Base-by-base conservation (phyloP, 345 rosid species). In the Firmiana major region DNA sequence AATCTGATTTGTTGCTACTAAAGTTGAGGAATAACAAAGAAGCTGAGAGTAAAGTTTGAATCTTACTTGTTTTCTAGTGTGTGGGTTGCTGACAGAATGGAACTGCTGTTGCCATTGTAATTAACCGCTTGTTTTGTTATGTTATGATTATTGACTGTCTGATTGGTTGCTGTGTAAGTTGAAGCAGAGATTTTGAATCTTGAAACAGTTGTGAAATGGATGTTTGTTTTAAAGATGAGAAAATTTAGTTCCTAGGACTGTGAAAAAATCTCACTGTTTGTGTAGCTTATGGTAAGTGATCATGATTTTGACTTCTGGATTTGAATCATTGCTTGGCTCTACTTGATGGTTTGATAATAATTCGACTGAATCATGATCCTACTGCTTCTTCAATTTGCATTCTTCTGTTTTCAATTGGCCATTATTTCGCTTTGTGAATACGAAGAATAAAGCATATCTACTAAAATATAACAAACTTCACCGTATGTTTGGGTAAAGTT, bases 241-340 rank as follows among this genome's bases (percentile, higher is more conserved):
- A 43, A 15, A 26, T 31, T 26, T 69, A 15, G 22, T 69, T 69
- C 24, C 48, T 12, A 11, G 51, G 51, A 67, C 15, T 24, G 21
- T n/a, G n/a, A n/a, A n/a, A 40, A 48, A 48, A 48, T 49, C 73
- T 69, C 8, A 1, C 21, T 26, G 7, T 26, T 26, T 49, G 59
- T 6, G 42, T 70, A 58, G 74, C 42, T 28, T 16, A 26, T 17
- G 8, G 55, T 28, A 49, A 70, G 48, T 49, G 74, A 70, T 48
- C 73, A 46, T 46, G 57, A 46, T 42, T 42, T 42, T 66, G 22
- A 69, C 38, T 69, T 46, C 55, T 69, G 42, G 73, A 24, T 69
- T 70, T 49, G 73, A 22, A 68, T 6, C 63, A 4, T 16, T 63
- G 46, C 22, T 7, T 1, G 28, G 40, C 65, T 62, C 19, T 28